phyloP scores from a whole-genome alignment of 805 yeast genomes.

The Suhomyces sp. region DNA sequence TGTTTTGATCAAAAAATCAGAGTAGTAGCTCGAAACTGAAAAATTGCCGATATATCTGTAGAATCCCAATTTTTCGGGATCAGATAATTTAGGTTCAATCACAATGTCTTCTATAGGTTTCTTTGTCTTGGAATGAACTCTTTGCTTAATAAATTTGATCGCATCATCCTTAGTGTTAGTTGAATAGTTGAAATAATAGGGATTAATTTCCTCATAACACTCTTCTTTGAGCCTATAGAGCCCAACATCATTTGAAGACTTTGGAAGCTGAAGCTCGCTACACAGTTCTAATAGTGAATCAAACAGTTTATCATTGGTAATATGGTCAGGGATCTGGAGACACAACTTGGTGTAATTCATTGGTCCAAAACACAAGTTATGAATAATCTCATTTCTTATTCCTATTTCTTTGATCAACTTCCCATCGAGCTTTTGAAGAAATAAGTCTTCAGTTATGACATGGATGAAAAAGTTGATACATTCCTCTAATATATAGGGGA shows the following conservation, averaged over 20 bases:
- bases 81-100: constrained; percentile 51
- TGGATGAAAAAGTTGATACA: constrained; percentile 66
- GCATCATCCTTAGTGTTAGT: constrained; percentile 84
- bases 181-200: constrained; percentile 75
- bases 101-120: constrained; percentile 47
- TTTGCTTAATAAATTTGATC: constrained; percentile 55
- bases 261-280: constrained; percentile 33
- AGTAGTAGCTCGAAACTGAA: constrained; percentile 51
- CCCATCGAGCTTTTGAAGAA: constrained; percentile 48
- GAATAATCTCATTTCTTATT: constrained; percentile 71
- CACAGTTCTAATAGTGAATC: constrained; percentile 44
- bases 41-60: constrained; percentile 49
- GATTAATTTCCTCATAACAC: constrained; percentile 40
- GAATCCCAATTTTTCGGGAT: constrained; percentile 27
- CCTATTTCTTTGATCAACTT: constrained; percentile 48
- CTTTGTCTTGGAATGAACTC: constrained; percentile 38
- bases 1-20: constrained; percentile 50
- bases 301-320: constrained; percentile 69
- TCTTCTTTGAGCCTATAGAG: constrained; percentile 36
- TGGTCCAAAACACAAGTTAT: constrained; percentile 74
- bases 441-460: constrained; percentile 63
- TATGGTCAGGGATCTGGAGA: constrained; percentile 69
- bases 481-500: constrained; percentile 74
- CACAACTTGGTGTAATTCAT: constrained; percentile 69
- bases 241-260: constrained; percentile 34